Conservation (phyloP, 2,329 filamentous ascomycete genomes). For the Alternaria brassicicola region DNA sequence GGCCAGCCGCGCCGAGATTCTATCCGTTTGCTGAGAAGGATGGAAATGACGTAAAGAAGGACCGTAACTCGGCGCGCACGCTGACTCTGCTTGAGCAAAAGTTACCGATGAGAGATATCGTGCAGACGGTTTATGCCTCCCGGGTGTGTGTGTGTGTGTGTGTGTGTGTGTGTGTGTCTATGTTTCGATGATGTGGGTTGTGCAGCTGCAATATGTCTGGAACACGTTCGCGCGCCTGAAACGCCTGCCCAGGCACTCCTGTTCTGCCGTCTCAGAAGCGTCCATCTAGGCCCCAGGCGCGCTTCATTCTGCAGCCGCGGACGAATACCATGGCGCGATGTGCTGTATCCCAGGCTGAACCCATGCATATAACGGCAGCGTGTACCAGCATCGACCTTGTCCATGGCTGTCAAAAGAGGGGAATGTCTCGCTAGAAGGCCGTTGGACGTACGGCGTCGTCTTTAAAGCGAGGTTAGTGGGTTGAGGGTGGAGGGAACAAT, state of each 20-base stretch:
- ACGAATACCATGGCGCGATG: slow-evolving; percentile 12
- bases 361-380: slow-evolving; percentile 4
- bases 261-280: slow-evolving; percentile 10
- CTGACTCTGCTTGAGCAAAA: not conserved
- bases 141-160: not conserved
- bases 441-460: not conserved
- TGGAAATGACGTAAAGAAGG: slow-evolving; percentile 12
- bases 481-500: slow-evolving; percentile 2
- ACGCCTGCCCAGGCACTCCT: slow-evolving; percentile 7
- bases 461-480: slow-evolving; percentile 2
- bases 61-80: slow-evolving; percentile 2
- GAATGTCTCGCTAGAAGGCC: slow-evolving; percentile 4
- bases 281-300: slow-evolving; percentile 11
- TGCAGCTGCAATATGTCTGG: slow-evolving; percentile 13
- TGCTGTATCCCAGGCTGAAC: not conserved
- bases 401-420: not conserved
- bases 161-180: too few species aligned
- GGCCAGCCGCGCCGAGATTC: slow-evolving; percentile 1
- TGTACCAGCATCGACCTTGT: slow-evolving; percentile 6
- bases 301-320: slow-evolving; percentile 5
- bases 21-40: not conserved
- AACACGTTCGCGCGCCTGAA: slow-evolving; percentile 9
- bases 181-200: slow-evolving; percentile 7
- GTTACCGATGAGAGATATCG: slow-evolving; percentile 1
- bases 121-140: not conserved